Evolutionary conservation across 2,329 filamentous ascomycete species (phyloP).

Genomic region (Fusarium sarcochroum): DNA sequence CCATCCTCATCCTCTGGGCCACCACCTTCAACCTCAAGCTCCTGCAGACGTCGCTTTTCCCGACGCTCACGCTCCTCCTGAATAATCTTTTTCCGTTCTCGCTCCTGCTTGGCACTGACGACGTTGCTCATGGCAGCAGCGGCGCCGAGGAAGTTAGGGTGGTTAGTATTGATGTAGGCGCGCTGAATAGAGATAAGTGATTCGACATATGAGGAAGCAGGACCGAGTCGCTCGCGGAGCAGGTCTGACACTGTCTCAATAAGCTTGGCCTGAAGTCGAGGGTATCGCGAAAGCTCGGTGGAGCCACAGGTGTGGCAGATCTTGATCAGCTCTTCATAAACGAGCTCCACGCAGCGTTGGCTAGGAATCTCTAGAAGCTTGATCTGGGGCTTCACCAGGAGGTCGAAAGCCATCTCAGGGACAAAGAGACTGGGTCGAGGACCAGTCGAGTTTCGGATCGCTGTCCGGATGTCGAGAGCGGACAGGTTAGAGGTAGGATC

Average conservation of each 20-base stretch:
- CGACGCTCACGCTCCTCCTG: slow-evolving; percentile 90
- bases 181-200: slow-evolving; percentile 97
- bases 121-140: slow-evolving; percentile 98
- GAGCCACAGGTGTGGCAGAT: slow-evolving; percentile 99
- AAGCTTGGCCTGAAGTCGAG: slow-evolving; percentile 92
- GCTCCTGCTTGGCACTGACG: slow-evolving; percentile 93
- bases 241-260: slow-evolving; percentile 99
- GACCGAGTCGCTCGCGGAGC: slow-evolving; percentile 90
- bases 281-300: slow-evolving; percentile 91
- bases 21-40: slow-evolving; percentile 83
- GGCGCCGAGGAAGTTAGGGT: slow-evolving; percentile 97
- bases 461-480: slow-evolving; percentile 93
- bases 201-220: slow-evolving; percentile 91
- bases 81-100: slow-evolving; percentile 84
- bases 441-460: slow-evolving; percentile 97
- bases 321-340: slow-evolving; percentile 99
- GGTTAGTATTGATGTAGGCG: slow-evolving; percentile 99
- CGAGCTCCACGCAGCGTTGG: slow-evolving; percentile 96
- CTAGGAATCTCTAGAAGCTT: slow-evolving; percentile 95
- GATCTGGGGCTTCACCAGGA: slow-evolving; percentile 98
- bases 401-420: slow-evolving; percentile 96
- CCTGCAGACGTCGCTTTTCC: slow-evolving; percentile 86
- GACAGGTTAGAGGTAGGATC: slow-evolving; percentile 97
- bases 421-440: slow-evolving; percentile 96
- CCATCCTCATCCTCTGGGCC: slow-evolving; percentile 74